Base-by-base conservation (phyloP, 345 rosid species). In the sweet orange (Citrus sinensis) region DNA sequence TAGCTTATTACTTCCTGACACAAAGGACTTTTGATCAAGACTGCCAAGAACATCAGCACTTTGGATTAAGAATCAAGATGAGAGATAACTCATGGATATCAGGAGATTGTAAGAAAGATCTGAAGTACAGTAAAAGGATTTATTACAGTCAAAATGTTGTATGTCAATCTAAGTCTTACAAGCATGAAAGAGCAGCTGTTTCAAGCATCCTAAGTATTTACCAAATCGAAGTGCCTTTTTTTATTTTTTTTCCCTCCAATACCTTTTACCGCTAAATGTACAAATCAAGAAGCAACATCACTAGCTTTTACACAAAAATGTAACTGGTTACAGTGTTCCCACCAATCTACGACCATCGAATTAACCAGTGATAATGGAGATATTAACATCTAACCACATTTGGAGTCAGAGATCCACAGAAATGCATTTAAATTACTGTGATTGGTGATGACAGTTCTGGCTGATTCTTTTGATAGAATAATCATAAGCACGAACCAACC, bases 401-500 rank as follows among this genome's bases (percentile, higher is more conserved):
- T 10, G 29, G 69, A 56, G 46, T 54, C 56, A 29, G 49, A 42
- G 16, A 42, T 42, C 49, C 16, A 10, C 59, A 20, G 19, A 72
- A 32, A 67, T 72, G 61, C 10, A 3, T 20, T 24, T 16, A 56
- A 37, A 51, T 75, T 61, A 70, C 27, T 40, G 63, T 35, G 72
- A 74, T n/a, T 30, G 63, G 29, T 14, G 80, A 73, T 10, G 71
- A 58, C 19, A 14, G 5, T 40, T 39, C 19, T 13, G 39, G 11
- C 80, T 78, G 56, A 73, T 78, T 82, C 79, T 86, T 24, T 72
- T 46, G 40, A 80, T 35, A 6, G 87, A 81, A 75, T 85, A 80
- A 49, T 76, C 68, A 72, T 88, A 89, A 1, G 93, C 88, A 60
- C 88, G 83, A 80, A 86, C 70, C 74, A 93, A 80, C 29, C 88